These are phyloP conservation scores for Leccinum pallidistipes DNA, from an alignment of 1,284 basidiomycete genomes.

Conservation along the genomic window DNA sequence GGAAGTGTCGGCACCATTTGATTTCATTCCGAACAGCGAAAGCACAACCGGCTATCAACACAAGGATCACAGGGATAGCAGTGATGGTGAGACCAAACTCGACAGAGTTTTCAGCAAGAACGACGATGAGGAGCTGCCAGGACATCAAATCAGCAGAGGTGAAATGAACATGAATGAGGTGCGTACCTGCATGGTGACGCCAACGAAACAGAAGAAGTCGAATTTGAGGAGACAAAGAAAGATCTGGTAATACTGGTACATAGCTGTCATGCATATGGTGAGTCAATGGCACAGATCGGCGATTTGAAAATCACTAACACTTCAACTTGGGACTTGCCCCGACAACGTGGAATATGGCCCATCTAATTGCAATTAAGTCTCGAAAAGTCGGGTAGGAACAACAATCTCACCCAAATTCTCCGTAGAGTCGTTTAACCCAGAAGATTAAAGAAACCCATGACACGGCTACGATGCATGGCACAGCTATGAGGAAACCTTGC, in stretches of 20 bases:
- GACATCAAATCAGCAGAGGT: background rate
- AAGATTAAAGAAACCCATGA: slow-evolving; percentile 55
- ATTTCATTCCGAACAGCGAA: slow-evolving; percentile 76
- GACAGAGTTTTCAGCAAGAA: slow-evolving; percentile 57
- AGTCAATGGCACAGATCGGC: background rate
- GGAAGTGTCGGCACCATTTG: slow-evolving; percentile 53
- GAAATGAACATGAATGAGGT: background rate
- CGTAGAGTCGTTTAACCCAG: slow-evolving; percentile 55
- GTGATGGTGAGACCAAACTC: slow-evolving; percentile 81
- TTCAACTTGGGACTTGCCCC: slow-evolving; percentile 82
- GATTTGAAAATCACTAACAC: slow-evolving; percentile 45
- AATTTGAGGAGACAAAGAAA: slow-evolving; percentile 85
- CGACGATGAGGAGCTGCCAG: slow-evolving; percentile 69
- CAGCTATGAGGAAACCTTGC: slow-evolving; percentile 51
- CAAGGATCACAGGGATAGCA: slow-evolving; percentile 79
- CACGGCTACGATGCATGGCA: slow-evolving; percentile 51
- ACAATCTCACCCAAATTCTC: slow-evolving; percentile 57
- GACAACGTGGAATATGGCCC: slow-evolving; percentile 85
- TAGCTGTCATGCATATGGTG: slow-evolving; percentile 45
- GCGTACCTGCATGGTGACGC: slow-evolving; percentile 81
- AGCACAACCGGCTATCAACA: slow-evolving; percentile 63
- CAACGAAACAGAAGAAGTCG: slow-evolving; percentile 83
- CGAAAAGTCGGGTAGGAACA: background rate
- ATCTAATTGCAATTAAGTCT: slow-evolving; percentile 42
- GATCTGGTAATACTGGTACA: slow-evolving; percentile 85